Evolutionary conservation across 371 early-diverging fungal genomes (phyloP).

Genomic region (Syncephalis fuscata): DNA sequence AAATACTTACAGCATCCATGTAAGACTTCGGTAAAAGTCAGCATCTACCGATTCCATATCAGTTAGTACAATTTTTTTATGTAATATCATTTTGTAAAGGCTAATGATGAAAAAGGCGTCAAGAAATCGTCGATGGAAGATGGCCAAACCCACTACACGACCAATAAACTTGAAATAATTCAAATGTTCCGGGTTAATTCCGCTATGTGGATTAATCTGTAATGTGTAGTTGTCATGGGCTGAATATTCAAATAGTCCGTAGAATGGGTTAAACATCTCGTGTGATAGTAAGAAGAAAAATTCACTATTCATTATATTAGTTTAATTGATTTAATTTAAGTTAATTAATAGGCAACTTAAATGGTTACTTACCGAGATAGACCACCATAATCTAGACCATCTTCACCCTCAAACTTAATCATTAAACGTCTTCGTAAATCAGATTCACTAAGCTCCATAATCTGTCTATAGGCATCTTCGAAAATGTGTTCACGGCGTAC

Average conservation of each 20-base stretch:
- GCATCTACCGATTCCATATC: slow-evolving; percentile 96
- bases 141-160: slow-evolving; percentile 88
- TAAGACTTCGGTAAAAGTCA: slow-evolving; percentile 76
- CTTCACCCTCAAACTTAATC: slow-evolving; percentile 97
- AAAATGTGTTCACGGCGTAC: slow-evolving; percentile 77
- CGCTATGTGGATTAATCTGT: slow-evolving; percentile 91
- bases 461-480: slow-evolving; percentile 85
- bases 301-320: slow-evolving; percentile 33
- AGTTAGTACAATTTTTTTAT: slow-evolving; percentile 64
- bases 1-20: slow-evolving; percentile 74
- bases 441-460: slow-evolving; percentile 69
- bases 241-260: slow-evolving; percentile 93
- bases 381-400: slow-evolving; percentile 97
- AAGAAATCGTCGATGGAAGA: slow-evolving; percentile 92
- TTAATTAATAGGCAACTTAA: not conserved
- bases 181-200: slow-evolving; percentile 95
- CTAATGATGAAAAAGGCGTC: slow-evolving; percentile 93
- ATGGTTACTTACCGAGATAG: slow-evolving; percentile 46
- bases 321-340: not conserved
- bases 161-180: slow-evolving; percentile 98
- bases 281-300: slow-evolving; percentile 92
- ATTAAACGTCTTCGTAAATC: slow-evolving; percentile 88
- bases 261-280: slow-evolving; percentile 98
- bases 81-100: slow-evolving; percentile 92
- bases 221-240: slow-evolving; percentile 94